Base-by-base conservation (phyloP, 495 filamentous ascomycete genomes). In the Aspergillus hancockii region DNA sequence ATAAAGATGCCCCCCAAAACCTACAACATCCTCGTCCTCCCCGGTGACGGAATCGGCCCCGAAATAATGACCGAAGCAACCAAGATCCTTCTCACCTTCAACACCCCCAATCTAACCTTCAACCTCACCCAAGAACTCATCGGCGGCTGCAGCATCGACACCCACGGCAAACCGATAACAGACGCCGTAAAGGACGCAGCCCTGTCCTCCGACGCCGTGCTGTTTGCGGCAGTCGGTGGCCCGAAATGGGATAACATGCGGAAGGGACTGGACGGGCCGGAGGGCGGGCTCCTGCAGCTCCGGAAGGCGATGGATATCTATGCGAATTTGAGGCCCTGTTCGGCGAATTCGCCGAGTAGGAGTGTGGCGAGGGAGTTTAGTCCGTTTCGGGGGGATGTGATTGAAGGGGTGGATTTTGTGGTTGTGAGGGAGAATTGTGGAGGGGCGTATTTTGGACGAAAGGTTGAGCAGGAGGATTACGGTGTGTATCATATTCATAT, bases 31-130 rank as follows among this genome's bases (percentile, higher is more conserved):
- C 80, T 83, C 49, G 60, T 81, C 53, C 76, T 84, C 19, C 78
- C 79, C 4, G 81, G 80, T 60, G 81, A 84, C 58, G 78, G 80
- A 53, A 79, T 84, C 63, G 81, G 81, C 32, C 81, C 81, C 0
- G 81, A 84, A 61, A 74, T 84, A 38, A 82, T 82, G 68, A 53
- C 70, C 38, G 80, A 83, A 65, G 81, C 80, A 40, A 65, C 78
- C 49, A 81, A 81, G 62, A 73, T 84, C 25, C 78, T 84, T 13
- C 63, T 76, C 59, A 70, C 71, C 46, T 75, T 82, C 61, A 75
- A 77, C 61, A 67, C 65, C n/a, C 52, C 69, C 2, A 40, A 67
- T 4, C 66, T 65, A 49, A 69, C 64, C 21, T 83, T 83, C 58
- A 61, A 69, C 16, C 67, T 80, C 8, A 75, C 71, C 36, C 69